Percentiles rank a stretch among this genome's conserved stretches.
These are phyloP conservation scores for Penicillium decumbens DNA, from an alignment of 2,329 filamentous ascomycete genomes.

Conservation along the genomic window DNA sequence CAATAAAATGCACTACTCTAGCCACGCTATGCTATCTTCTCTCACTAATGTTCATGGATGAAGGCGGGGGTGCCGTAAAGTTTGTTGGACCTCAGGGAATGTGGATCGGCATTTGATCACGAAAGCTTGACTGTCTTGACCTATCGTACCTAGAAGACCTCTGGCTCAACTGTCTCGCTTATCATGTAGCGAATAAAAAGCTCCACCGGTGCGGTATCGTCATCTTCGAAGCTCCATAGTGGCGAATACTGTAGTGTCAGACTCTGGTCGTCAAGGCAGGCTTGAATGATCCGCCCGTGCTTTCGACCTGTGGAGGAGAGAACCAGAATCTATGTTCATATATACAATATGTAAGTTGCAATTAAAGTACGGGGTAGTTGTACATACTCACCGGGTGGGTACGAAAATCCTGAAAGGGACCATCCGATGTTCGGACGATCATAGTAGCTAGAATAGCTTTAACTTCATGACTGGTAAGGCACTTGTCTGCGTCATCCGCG, in stretches of 20 bases:
- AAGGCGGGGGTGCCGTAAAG: too few species aligned
- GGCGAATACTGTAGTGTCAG: conserved; percentile 3
- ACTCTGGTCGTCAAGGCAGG: background rate
- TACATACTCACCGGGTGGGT: conserved; percentile 1
- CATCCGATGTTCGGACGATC: background rate
- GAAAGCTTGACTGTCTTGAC: too few species aligned
- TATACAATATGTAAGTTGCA: background rate
- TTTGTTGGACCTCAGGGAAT: too few species aligned
- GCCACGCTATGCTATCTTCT: too few species aligned
- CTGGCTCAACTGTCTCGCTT: too few species aligned
- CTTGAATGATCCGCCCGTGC: conserved; percentile 9
- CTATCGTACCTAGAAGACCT: too few species aligned
- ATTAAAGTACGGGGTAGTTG: too few species aligned
- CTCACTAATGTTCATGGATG: too few species aligned
- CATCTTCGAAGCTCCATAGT: conserved; percentile 6
- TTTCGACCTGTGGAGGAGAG: conserved; percentile 5
- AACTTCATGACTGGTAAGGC: conserved; percentile 1
- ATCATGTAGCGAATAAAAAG: conserved; percentile 2
- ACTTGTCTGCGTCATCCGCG: background rate
- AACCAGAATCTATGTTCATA: background rate
- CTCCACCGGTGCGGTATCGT: conserved; percentile 13
- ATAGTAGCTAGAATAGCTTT: conserved; percentile 2
- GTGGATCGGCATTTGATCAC: too few species aligned
- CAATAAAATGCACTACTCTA: too few species aligned
- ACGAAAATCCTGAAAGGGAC: background rate